phyloP scores from a whole-genome alignment of 768 basidiomycete genomes.

The Lactarius vividus region DNA sequence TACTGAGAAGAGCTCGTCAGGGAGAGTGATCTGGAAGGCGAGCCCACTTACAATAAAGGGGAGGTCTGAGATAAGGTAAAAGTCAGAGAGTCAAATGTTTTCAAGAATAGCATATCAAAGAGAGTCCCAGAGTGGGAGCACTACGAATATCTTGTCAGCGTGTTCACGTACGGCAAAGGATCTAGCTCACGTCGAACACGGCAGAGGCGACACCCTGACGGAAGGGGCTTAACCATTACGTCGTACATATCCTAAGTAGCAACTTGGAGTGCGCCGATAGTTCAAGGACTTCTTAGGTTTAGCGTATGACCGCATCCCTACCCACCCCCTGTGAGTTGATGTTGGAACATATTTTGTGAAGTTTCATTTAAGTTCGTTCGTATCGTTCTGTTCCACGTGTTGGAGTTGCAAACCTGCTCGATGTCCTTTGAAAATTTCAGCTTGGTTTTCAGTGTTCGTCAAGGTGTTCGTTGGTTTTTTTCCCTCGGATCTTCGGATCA shows the following conservation, averaged over 20 bases:
- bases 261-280: too few relatives aligned
- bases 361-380: too few relatives aligned
- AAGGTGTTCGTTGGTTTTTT: too few relatives aligned
- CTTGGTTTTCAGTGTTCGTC: too few relatives aligned
- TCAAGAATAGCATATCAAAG: not conserved
- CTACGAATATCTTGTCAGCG: not conserved
- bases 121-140: constrained; percentile 8
- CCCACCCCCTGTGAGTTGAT: too few relatives aligned
- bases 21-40: not conserved
- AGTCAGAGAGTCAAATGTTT: not conserved
- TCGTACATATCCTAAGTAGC: not conserved
- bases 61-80: constrained; percentile 4
- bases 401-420: too few relatives aligned
- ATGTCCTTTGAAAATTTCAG: too few relatives aligned
- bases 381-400: too few relatives aligned
- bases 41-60: not conserved
- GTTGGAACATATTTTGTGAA: too few relatives aligned
- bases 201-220: constrained; percentile 4
- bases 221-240: constrained; percentile 5
- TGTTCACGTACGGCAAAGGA: not conserved
- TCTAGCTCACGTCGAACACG: constrained; percentile 5
- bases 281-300: too few relatives aligned
- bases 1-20: constrained; percentile 4
- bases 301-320: too few relatives aligned
- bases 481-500: too few relatives aligned